Percentiles rank a stretch among this genome's conserved stretches.
Evolutionary conservation across 2,329 filamentous ascomycete species (phyloP).

Genomic region (Sarocladiaceae sp.): DNA sequence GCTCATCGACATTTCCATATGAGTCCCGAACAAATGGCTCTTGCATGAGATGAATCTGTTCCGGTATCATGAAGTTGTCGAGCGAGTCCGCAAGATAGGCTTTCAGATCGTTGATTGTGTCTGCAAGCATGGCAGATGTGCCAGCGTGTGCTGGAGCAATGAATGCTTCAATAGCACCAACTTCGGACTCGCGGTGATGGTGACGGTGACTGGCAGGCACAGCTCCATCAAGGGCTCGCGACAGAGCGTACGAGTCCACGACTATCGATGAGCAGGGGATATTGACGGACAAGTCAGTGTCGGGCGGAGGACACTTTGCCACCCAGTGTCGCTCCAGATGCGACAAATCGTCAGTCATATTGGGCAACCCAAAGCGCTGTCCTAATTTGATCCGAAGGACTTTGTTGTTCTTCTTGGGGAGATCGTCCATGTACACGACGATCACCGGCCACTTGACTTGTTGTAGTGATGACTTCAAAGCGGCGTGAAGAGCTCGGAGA

Average conservation of each 20-base stretch:
- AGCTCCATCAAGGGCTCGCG: slow-evolving; percentile 17
- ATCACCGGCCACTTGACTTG: slow-evolving; percentile 49
- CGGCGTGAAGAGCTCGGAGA: slow-evolving; percentile 42
- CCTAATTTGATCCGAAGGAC: slow-evolving; percentile 49
- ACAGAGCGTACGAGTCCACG: slow-evolving; percentile 24
- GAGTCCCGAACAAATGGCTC: slow-evolving; percentile 28
- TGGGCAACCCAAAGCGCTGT: slow-evolving; percentile 40
- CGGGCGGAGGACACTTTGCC: slow-evolving; percentile 42
- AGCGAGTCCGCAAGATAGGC: slow-evolving; percentile 13
- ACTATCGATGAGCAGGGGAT: slow-evolving; percentile 33
- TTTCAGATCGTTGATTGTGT: slow-evolving; percentile 14
- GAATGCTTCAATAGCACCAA: slow-evolving; percentile 16
- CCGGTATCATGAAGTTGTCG: slow-evolving; percentile 35
- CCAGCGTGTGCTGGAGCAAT: slow-evolving; percentile 17
- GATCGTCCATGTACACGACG: slow-evolving; percentile 50
- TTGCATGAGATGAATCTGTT: slow-evolving; percentile 27
- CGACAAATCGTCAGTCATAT: slow-evolving; percentile 39
- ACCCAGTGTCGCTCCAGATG: slow-evolving; percentile 44
- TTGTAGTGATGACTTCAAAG: slow-evolving; percentile 42
- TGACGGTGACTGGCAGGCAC: slow-evolving; percentile 16
- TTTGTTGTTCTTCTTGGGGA: slow-evolving; percentile 54
- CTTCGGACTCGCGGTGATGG: slow-evolving; percentile 11
- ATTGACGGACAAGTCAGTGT: slow-evolving; percentile 37
- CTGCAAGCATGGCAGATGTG: background rate
- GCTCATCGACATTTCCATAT: slow-evolving; percentile 28